These are phyloP conservation scores for Arthroderma sp. DNA, from an alignment of 2,329 filamentous ascomycete genomes.

Conservation along the genomic window DNA sequence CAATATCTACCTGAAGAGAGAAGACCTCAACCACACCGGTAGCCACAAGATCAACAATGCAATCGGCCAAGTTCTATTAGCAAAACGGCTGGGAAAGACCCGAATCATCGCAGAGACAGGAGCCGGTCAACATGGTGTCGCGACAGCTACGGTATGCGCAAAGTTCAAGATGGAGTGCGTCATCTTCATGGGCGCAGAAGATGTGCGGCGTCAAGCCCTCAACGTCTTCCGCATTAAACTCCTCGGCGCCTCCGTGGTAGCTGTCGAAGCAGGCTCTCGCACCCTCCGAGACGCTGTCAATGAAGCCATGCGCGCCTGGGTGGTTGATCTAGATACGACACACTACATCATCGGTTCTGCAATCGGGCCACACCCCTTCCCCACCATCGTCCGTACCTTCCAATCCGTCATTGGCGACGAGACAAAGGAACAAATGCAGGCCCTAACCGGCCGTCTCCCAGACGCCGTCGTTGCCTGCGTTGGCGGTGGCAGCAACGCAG, in stretches of 20 bases:
- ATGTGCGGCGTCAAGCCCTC: conserved; percentile 86
- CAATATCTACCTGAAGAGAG: conserved; percentile 94
- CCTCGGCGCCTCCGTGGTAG: conserved; percentile 80
- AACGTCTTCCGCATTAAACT: conserved; percentile 99
- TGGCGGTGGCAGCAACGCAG: conserved; percentile 86
- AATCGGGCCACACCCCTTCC: conserved; percentile 95
- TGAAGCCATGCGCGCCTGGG: conserved; percentile 88
- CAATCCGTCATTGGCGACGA: conserved; percentile 92
- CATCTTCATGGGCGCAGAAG: conserved; percentile 96
- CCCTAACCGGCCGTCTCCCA: conserved; percentile 73
- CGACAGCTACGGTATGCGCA: conserved; percentile 91
- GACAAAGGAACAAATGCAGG: conserved; percentile 82
- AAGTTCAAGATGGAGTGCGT: conserved; percentile 98
- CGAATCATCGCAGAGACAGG: conserved; percentile 97
- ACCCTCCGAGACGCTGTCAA: conserved; percentile 84
- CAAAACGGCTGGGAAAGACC: conserved; percentile 76
- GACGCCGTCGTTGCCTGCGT: conserved; percentile 96
- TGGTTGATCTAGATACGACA: conserved; percentile 79
- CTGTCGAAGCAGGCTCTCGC: conserved; percentile 79
- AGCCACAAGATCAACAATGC: conserved; percentile 99
- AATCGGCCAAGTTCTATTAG: conserved; percentile 79
- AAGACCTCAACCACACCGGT: conserved; percentile 94
- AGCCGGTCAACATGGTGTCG: conserved; percentile 93
- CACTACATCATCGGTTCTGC: conserved; percentile 98
- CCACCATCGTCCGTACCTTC: conserved; percentile 93